Base-by-base conservation (phyloP, 1,139 yeast genomes). In the Nakaseomyces uthaithaninus region DNA sequence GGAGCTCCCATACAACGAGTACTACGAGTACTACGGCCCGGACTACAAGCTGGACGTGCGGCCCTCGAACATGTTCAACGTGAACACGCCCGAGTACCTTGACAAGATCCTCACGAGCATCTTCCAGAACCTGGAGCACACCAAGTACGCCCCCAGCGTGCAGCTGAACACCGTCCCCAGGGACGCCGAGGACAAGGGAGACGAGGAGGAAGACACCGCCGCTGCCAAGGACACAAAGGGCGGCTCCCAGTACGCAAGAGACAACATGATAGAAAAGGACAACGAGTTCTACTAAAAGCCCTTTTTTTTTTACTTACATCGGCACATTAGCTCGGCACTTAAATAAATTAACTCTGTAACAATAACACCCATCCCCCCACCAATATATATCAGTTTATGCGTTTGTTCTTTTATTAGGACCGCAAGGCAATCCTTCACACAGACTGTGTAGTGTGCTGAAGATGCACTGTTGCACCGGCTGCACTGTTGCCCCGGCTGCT, bases 21-120 rank as follows among this genome's bases (percentile, higher is more conserved):
- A 91, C 67, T 89, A 85, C 65, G 97, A 89, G 66, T 89, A 89
- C 67, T 89, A 83, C 63, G 96, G 97, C 0, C 98, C 98, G 1
- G 96, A 89, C 65, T 89, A 91, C 64, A 80, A 82, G 59, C 68
- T 84, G 42, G 96, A 89, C 57, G 97, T 91, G 38, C 75, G 96
- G 49, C 94, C 96, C 11, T 82, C 94, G 14, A 91, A 91, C 62
- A 89, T 91, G 97, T 86, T 84, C 66, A 91, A 91, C 64, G 95
- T 95, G 42, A 91, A 91, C 65, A 77, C 91, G 20, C 91, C 94
- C 15, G 97, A 91, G 62, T 91, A 87, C 60, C 70, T 91, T 53
- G 86, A 86, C 63, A 84, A 86, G 62, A 80, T 91, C 38, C 67
- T 87, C 56, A 74, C 84, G 11, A 84, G 81, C 54, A 84, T 91